Percentiles rank a stretch among this genome's conserved stretches.
Evolutionary conservation across 2,329 filamentous ascomycete species (phyloP).

Genomic region (Penicillium sp.): DNA sequence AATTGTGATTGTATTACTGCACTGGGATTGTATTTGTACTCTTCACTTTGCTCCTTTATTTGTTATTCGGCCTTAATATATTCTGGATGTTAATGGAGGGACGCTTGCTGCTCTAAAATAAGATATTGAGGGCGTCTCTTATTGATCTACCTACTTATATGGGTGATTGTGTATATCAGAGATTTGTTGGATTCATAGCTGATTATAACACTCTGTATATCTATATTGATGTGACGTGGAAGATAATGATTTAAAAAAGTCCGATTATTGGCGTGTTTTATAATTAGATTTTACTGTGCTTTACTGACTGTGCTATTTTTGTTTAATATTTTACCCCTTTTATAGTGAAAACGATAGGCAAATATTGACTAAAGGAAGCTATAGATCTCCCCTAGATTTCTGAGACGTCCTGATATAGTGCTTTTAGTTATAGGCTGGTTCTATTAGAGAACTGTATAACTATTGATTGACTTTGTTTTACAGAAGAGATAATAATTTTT

Average conservation of each 20-base stretch:
- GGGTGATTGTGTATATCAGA: slow-evolving; percentile 10
- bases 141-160: slow-evolving; percentile 16
- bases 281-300: slow-evolving; percentile 33
- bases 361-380: slow-evolving; percentile 11
- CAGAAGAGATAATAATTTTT: slow-evolving; percentile 12
- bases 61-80: background rate
- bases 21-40: background rate
- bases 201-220: slow-evolving; percentile 15
- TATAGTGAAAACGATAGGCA: slow-evolving; percentile 6
- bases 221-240: slow-evolving; percentile 11
- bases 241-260: slow-evolving; percentile 25
- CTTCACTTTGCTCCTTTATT: background rate
- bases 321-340: slow-evolving; percentile 12
- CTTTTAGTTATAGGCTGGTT: slow-evolving; percentile 5
- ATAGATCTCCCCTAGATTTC: slow-evolving; percentile 12
- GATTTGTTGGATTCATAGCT: slow-evolving; percentile 8
- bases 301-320: slow-evolving; percentile 24
- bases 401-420: slow-evolving; percentile 8
- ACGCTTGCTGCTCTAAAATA: slow-evolving; percentile 1
- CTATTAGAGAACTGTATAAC: slow-evolving; percentile 3
- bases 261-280: slow-evolving; percentile 20
- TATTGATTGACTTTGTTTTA: slow-evolving; percentile 6
- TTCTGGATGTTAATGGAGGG: slow-evolving; percentile 1
- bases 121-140: slow-evolving; percentile 10
- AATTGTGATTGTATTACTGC: background rate